phyloP scores from a whole-genome alignment of 169 alveolate species.

The Plasmodium knowlesi region DNA sequence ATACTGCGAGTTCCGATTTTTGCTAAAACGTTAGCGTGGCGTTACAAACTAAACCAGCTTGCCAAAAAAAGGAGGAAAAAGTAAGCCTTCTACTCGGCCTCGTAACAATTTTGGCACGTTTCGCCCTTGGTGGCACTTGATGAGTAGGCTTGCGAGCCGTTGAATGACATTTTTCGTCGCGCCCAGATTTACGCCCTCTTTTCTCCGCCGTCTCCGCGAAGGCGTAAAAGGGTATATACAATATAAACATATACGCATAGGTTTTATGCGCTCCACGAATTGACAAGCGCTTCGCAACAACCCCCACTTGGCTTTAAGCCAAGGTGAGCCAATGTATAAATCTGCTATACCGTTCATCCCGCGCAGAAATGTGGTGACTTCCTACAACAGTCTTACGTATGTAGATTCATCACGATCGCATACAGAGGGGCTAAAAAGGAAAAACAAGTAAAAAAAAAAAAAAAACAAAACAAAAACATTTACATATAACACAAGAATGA shows the following conservation, averaged over 20 bases:
- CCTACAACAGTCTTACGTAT: background rate
- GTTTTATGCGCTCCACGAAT: background rate
- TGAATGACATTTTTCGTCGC: background rate
- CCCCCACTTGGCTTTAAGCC: background rate
- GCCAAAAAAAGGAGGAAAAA: background rate
- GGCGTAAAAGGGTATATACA: constrained; percentile 2
- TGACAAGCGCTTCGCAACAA: background rate
- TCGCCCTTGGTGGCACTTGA: constrained; percentile 3
- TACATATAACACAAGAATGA: background rate
- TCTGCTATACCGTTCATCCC: background rate
- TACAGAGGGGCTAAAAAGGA: background rate
- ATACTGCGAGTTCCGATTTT: background rate
- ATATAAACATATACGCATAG: background rate
- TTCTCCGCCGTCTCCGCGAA: background rate
- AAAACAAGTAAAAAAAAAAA: constrained; percentile 12
- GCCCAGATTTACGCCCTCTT: background rate
- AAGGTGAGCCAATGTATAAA: background rate
- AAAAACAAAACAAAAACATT: no score
- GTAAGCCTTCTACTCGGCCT: background rate
- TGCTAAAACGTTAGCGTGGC: background rate
- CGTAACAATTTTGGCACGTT: background rate
- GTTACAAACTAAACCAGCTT: background rate
- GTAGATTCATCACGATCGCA: background rate
- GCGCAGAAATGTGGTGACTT: background rate
- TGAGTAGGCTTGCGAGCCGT: background rate